These are phyloP conservation scores for Suillus discolor DNA, from an alignment of 768 basidiomycete genomes.

Conservation along the genomic window DNA sequence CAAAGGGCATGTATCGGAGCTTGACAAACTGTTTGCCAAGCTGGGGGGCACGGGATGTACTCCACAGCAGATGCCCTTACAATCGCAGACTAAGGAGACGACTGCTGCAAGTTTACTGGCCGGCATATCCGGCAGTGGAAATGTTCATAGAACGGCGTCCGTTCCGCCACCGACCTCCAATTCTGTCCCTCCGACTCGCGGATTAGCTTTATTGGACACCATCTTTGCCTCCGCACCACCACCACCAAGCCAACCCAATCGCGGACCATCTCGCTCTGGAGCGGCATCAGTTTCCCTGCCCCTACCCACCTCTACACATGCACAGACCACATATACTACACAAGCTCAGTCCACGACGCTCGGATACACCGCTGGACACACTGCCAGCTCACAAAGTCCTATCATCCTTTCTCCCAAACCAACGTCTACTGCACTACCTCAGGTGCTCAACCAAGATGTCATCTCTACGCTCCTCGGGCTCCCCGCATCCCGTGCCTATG, in stretches of 20 bases:
- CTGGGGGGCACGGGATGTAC: conserved; percentile 22
- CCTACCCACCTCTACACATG: conserved; percentile 21
- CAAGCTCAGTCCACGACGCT: conserved; percentile 13
- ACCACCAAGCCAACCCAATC: conserved; percentile 18
- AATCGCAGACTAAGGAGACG: conserved; percentile 25
- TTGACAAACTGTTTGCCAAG: conserved; percentile 48
- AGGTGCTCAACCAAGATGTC: conserved; percentile 73
- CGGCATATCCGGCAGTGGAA: conserved; percentile 35
- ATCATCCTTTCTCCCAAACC: conserved; percentile 61
- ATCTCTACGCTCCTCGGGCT: conserved; percentile 66
- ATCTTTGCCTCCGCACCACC: conserved; percentile 73
- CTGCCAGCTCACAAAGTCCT: conserved; percentile 28
- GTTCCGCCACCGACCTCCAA: conserved; percentile 30
- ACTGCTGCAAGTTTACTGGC: conserved; percentile 49
- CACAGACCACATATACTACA: conserved; percentile 16
- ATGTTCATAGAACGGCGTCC: conserved; percentile 26
- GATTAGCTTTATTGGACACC: conserved; percentile 61
- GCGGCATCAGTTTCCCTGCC: conserved; percentile 9
- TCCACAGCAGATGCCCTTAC: conserved; percentile 13
- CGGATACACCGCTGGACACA: conserved; percentile 22
- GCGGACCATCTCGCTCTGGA: conserved; percentile 20
- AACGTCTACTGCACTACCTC: conserved; percentile 53
- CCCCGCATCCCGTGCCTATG: conserved; percentile 43
- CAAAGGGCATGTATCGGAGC: conserved; percentile 34
- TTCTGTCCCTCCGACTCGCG: conserved; percentile 40